phyloP scores from a whole-genome alignment of 805 yeast genomes.

The Saccharomyces kudriavzevii region DNA sequence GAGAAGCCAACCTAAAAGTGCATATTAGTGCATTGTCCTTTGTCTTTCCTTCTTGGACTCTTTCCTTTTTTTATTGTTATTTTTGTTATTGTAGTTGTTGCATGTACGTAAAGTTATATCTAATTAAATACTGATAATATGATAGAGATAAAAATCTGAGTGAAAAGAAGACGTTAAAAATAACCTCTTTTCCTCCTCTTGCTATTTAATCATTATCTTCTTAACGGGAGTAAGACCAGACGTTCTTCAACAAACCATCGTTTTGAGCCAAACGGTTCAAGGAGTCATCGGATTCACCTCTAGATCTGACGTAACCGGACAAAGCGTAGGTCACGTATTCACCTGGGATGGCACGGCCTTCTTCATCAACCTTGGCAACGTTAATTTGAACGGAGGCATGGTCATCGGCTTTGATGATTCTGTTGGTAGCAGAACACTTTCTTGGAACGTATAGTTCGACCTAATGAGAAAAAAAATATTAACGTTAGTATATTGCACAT shows the following conservation, averaged over 20 bases:
- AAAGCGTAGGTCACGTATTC: slow-evolving; percentile 91
- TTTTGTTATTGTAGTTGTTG: neutral
- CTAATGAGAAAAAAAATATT: slow-evolving; percentile 33
- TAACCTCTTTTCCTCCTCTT: neutral
- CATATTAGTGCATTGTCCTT: neutral
- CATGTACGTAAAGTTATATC: neutral
- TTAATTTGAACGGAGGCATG: slow-evolving; percentile 98
- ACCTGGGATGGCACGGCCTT: slow-evolving; percentile 91
- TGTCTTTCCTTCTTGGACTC: neutral
- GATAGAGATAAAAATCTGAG: neutral
- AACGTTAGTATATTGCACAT: slow-evolving; percentile 15
- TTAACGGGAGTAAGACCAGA: slow-evolving; percentile 92
- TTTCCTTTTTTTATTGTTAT: neutral
- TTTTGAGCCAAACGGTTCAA: slow-evolving; percentile 98
- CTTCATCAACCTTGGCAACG: slow-evolving; percentile 96
- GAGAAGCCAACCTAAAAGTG: neutral
- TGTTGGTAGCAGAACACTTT: slow-evolving; percentile 99
- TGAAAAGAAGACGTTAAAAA: neutral
- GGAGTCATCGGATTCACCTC: slow-evolving; percentile 99
- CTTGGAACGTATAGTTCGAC: slow-evolving; percentile 99
- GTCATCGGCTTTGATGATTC: slow-evolving; percentile 99
- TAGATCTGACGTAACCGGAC: slow-evolving; percentile 93
- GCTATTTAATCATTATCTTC: slow-evolving; percentile 1
- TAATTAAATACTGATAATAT: neutral
- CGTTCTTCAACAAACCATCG: slow-evolving; percentile 96